Percentiles rank a stretch among this genome's conserved stretches.
Evolutionary conservation across 2,329 filamentous ascomycete genomes (phyloP).

Genomic region (Colletotrichum chrysophilum): DNA sequence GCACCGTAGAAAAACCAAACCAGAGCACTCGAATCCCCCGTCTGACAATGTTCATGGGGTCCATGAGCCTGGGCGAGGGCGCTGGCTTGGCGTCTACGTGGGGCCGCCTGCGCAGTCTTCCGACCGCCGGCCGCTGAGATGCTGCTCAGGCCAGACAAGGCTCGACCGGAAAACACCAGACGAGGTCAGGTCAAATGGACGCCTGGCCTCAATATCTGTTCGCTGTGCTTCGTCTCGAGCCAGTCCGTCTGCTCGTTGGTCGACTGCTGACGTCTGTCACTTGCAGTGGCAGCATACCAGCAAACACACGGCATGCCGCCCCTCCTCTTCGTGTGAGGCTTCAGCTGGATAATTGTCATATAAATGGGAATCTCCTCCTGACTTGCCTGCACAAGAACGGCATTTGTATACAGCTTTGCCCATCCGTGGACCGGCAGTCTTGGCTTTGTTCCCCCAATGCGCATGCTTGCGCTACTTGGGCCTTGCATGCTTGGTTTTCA

Average conservation of each 20-base stretch:
- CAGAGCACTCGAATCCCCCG: not conserved
- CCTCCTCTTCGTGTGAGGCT: not conserved
- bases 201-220: not conserved
- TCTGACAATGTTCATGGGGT: not conserved
- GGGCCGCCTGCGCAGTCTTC: conserved; percentile 9
- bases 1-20: not conserved
- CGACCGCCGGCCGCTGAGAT: not conserved
- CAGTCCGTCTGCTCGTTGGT: not conserved
- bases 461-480: not conserved
- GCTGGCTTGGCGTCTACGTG: not conserved
- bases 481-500: not conserved
- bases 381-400: too few species aligned
- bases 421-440: not conserved
- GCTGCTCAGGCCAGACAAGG: not conserved
- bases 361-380: not conserved
- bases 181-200: not conserved
- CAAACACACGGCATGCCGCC: not conserved
- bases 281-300: not conserved
- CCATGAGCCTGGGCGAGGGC: not conserved
- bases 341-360: not conserved
- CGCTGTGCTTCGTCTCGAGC: not conserved
- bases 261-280: not conserved
- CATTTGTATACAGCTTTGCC: not conserved
- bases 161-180: not conserved
- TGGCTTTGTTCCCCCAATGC: not conserved